These are phyloP conservation scores for Flaveria bidentis DNA, from an alignment of 129 eudicot genomes.

Conservation along the genomic window DNA sequence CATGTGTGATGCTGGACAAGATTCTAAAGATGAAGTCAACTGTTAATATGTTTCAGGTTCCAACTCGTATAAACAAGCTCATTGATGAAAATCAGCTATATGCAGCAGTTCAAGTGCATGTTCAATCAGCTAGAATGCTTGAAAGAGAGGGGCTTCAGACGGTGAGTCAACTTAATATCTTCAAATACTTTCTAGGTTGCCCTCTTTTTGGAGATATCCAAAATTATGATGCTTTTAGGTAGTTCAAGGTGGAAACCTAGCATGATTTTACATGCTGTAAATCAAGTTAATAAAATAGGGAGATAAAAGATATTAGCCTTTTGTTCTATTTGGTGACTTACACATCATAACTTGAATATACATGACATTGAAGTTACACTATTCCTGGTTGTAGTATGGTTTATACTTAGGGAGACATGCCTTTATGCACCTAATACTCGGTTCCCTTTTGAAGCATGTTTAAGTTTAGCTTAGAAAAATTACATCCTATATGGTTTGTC, in stretches of 20 bases:
- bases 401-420: conserved; percentile 22
- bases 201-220: conserved; percentile 15
- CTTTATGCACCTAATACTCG: conserved; percentile 9
- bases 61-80: conserved; percentile 93
- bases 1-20: conserved; percentile 20
- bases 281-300: background rate
- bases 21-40: conserved; percentile 6
- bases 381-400: conserved; percentile 13
- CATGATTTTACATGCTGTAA: conserved; percentile 11
- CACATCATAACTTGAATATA: conserved; percentile 8
- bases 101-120: conserved; percentile 94
- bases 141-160: conserved; percentile 99
- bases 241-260: conserved; percentile 17
- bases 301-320: conserved; percentile 4
- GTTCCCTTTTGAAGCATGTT: conserved; percentile 20
- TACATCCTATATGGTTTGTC: conserved; percentile 26
- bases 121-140: conserved; percentile 91
- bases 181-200: conserved; percentile 20
- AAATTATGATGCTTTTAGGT: conserved; percentile 11
- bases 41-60: conserved; percentile 56
- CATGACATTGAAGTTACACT: conserved; percentile 19
- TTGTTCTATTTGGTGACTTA: conserved; percentile 17
- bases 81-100: conserved; percentile 83
- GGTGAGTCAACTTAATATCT: conserved; percentile 49
- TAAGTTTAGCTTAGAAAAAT: conserved; percentile 13